Evolutionary conservation across 768 basidiomycete species (phyloP).

Genomic region (Leccinum uliginosum): DNA sequence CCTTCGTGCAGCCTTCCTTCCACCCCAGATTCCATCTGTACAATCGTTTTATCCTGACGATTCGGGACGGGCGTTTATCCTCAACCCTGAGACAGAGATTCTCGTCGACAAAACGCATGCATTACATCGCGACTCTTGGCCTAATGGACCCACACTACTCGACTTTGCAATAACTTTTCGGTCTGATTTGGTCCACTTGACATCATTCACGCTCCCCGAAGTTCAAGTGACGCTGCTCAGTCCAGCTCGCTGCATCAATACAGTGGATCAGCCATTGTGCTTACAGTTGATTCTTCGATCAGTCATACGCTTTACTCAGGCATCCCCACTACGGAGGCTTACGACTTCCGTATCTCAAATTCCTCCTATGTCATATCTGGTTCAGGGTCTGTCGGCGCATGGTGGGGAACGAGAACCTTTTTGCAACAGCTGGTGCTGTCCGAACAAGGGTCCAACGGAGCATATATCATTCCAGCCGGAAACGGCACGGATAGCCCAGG

Average conservation of each 20-base stretch:
- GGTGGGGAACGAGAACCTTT: conserved; percentile 45
- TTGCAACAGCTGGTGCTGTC: conserved; percentile 36
- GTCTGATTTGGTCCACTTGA: conserved; percentile 30
- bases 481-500: conserved; percentile 37
- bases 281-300: conserved; percentile 26
- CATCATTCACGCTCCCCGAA: conserved; percentile 24
- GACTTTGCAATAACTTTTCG: conserved; percentile 37
- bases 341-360: conserved; percentile 32
- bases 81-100: conserved; percentile 30
- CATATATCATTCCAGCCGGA: conserved; percentile 30
- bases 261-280: conserved; percentile 23
- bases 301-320: conserved; percentile 37
- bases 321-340: conserved; percentile 34
- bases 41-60: conserved; percentile 27
- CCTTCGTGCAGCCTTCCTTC: conserved; percentile 2
- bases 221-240: conserved; percentile 19
- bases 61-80: conserved; percentile 24
- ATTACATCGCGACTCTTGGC: not conserved
- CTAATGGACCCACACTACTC: conserved; percentile 29
- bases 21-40: conserved; percentile 37
- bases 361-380: conserved; percentile 32
- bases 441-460: not conserved
- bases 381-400: conserved; percentile 33
- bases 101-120: conserved; percentile 33
- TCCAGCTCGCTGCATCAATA: not conserved